These are phyloP conservation scores for Suillus subalutaceus DNA, from an alignment of 768 basidiomycete genomes.

Conservation along the genomic window DNA sequence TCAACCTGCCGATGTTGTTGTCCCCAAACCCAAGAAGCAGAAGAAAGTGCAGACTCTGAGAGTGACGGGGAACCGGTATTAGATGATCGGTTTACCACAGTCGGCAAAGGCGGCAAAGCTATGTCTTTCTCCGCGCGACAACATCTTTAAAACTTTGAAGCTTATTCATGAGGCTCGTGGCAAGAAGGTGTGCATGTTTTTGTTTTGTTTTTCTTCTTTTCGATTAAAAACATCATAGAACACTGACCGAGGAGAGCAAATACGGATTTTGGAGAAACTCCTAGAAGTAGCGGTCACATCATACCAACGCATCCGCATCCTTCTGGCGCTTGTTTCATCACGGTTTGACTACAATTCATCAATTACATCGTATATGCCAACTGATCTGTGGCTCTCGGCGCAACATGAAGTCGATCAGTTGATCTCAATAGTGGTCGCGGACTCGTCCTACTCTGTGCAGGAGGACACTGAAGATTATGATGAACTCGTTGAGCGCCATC, in stretches of 20 bases:
- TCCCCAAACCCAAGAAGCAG: conserved; percentile 40
- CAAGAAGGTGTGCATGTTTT: conserved; percentile 75
- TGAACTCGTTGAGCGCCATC: conserved; percentile 81
- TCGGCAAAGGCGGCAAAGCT: conserved; percentile 87
- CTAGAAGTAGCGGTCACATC: conserved; percentile 83
- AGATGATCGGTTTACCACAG: conserved; percentile 81
- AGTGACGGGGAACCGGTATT: conserved; percentile 43
- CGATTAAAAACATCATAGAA: conserved; percentile 56
- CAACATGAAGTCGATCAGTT: conserved; percentile 89
- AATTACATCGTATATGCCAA: conserved; percentile 84
- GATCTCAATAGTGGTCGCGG: conserved; percentile 72
- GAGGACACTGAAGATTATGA: conserved; percentile 90
- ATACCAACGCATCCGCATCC: conserved; percentile 93
- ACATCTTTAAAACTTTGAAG: conserved; percentile 91
- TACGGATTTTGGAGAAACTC: conserved; percentile 85
- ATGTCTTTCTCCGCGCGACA: conserved; percentile 81
- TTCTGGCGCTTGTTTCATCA: conserved; percentile 90
- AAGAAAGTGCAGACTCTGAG: conserved; percentile 37
- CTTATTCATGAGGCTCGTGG: conserved; percentile 93
- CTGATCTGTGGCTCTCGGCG: conserved; percentile 88
- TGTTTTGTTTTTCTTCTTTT: background rate
- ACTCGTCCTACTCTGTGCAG: conserved; percentile 82
- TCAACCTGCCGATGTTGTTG: conserved; percentile 46
- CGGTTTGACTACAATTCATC: conserved; percentile 97
- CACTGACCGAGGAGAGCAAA: conserved; percentile 94